Evolutionary conservation across 2,329 filamentous ascomycete species (phyloP), one percentile per base, ranked within the genome.

Genomic region (Colletotrichum karsti): DNA sequence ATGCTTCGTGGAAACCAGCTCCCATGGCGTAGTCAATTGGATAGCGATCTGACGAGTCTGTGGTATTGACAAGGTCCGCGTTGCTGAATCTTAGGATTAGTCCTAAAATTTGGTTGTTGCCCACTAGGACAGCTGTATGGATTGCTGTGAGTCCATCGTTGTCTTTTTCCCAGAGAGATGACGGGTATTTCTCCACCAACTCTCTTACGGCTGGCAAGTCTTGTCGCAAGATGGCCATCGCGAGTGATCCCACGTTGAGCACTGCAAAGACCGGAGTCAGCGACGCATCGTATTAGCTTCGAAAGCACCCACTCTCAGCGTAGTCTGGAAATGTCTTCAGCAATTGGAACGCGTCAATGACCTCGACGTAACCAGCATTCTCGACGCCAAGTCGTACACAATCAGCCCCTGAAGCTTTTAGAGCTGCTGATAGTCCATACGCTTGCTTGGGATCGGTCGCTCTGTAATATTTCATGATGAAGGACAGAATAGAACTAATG

Each of bases 11-110:
- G n/a, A n/a, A 4, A 13, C 1, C 1, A 7, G 41, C 24, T 10
- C 15, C 0, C 3, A n/a, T 53, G 15, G 5, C 5, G 7, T 53
- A 37, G 10, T 53, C 50, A 6, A 53, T 24, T 8, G 50, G 15
- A 0, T 35, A 35, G n/a, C 3, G n/a, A 0, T 2, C 1, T 3
- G 7, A 18, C 2, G 15, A 2, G 26, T 22, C 28, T 13, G 1
- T 18, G 2, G 26, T 24, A 20, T 53, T 35, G 4, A 53, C 26
- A 7, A 35, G 3, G 0, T 10, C 15, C 13, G n/a, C 50, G 15
- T 53, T n/a, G n/a, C n/a, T 20, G 8, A 13, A 53, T 1, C n/a
- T 1, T 7, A 53, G 50, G 10, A 53, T 9, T 18, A 35, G 2
- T 1, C 22, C 7, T 13, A 53, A 10, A 24, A 53, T 22, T 4